Evolutionary conservation across 106 monocot species (phyloP).

Genomic region (Apostasia shenzhenica): DNA sequence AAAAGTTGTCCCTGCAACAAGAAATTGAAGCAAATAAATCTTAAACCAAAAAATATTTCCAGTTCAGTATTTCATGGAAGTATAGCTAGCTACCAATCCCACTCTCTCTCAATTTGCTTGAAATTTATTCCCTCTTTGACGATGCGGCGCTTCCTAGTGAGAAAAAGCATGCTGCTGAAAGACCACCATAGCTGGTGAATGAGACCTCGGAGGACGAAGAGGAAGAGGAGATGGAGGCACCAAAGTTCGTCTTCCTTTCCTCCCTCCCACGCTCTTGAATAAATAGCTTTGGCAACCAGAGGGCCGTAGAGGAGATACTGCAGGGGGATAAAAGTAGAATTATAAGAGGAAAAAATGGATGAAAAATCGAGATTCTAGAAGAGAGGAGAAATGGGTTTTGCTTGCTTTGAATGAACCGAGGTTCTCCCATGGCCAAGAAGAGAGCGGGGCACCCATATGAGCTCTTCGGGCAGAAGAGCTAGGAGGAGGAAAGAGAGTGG

Average conservation of each 20-base stretch:
- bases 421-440: conserved; percentile 50
- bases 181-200: conserved; percentile 38
- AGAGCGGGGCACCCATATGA: conserved; percentile 20
- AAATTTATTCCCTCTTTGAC: conserved; percentile 57
- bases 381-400: background rate
- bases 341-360: background rate
- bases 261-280: conserved; percentile 44
- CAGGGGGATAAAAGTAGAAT: conserved; percentile 10
- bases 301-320: conserved; percentile 87
- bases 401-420: conserved; percentile 42
- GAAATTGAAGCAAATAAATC: background rate
- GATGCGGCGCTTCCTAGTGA: conserved; percentile 42
- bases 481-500: background rate
- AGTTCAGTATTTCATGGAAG: background rate
- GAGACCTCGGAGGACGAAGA: conserved; percentile 37
- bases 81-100: conserved; percentile 59
- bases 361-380: background rate
- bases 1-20: conserved; percentile 73
- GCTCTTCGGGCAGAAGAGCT: background rate
- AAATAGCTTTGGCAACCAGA: conserved; percentile 45
- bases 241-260: conserved; percentile 12
- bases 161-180: conserved; percentile 67
- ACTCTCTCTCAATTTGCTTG: conserved; percentile 66
- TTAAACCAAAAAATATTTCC: background rate
- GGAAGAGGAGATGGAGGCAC: conserved; percentile 49